These are phyloP conservation scores for Podaxis sp. DNA, from an alignment of 768 basidiomycete species.

Conservation along the genomic window DNA sequence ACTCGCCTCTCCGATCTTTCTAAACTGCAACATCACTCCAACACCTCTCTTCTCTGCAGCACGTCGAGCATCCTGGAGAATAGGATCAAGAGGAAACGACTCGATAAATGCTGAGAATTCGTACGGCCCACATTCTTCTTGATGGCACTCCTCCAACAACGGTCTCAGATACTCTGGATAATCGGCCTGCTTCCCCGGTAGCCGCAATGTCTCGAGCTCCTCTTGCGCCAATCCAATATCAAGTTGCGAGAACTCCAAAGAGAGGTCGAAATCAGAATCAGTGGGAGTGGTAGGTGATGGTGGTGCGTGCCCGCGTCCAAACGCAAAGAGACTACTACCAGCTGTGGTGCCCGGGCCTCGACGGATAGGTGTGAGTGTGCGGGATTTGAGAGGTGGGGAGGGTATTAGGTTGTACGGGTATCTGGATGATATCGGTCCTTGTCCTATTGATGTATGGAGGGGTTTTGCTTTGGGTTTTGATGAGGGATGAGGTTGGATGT, in stretches of 20 bases:
- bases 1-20: conserved; percentile 93
- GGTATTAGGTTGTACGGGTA: conserved; percentile 19
- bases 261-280: conserved; percentile 53
- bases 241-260: conserved; percentile 44
- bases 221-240: conserved; percentile 26
- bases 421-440: conserved; percentile 4
- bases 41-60: not conserved
- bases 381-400: conserved; percentile 38
- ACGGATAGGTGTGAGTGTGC: conserved; percentile 68
- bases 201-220: conserved; percentile 17
- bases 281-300: conserved; percentile 52
- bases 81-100: conserved; percentile 70
- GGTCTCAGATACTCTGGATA: conserved; percentile 54
- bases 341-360: conserved; percentile 25
- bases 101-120: conserved; percentile 84
- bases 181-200: conserved; percentile 18
- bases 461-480: conserved; percentile 1
- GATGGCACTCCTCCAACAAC: conserved; percentile 68
- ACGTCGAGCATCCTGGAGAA: conserved; percentile 36
- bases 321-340: not conserved
- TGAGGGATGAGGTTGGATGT: not conserved
- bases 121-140: conserved; percentile 53
- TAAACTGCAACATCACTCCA: conserved; percentile 37
- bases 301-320: conserved; percentile 32
- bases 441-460: not conserved